A percentile compares a stretch with the other conserved stretches of the same genome.
Conservation (phyloP, 305 asterid species). For the Lippia alba region DNA sequence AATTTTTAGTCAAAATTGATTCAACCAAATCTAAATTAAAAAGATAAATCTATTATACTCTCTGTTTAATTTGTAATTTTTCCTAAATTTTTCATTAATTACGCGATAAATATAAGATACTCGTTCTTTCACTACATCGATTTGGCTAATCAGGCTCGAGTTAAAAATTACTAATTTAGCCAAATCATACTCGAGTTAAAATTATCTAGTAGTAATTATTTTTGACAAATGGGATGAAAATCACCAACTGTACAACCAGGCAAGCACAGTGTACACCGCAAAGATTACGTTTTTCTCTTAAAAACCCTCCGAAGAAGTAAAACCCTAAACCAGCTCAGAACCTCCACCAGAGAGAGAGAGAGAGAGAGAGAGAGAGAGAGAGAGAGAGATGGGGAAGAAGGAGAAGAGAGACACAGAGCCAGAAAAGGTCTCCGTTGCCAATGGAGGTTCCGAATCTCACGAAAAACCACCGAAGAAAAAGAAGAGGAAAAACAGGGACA, state of each 20-base stretch:
- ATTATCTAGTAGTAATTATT: too few species aligned
- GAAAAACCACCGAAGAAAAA: slow-evolving; percentile 43
- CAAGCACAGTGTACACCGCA: slow-evolving; percentile 16
- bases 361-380: background rate
- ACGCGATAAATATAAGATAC: too few species aligned
- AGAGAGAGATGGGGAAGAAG: slow-evolving; percentile 56
- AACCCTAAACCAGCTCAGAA: slow-evolving; percentile 39
- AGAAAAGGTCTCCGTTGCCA: slow-evolving; percentile 23
- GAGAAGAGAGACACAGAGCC: slow-evolving; percentile 46
- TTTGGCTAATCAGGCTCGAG: too few species aligned
- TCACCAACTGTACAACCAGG: background rate
- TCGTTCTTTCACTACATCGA: too few species aligned
- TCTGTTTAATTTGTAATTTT: too few species aligned
- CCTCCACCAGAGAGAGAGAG: slow-evolving; percentile 32
- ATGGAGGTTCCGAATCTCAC: slow-evolving; percentile 44
- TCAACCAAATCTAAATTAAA: too few species aligned
- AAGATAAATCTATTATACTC: too few species aligned
- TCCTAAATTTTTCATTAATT: too few species aligned
- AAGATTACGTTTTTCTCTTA: background rate
- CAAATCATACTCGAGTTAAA: too few species aligned
- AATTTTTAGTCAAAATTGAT: too few species aligned
- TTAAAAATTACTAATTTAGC: too few species aligned
- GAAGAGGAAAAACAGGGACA: slow-evolving; percentile 56
- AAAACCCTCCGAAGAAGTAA: slow-evolving; percentile 28
- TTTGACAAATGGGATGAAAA: too few species aligned